Evolutionary conservation across 345 rosid species (phyloP).

Genomic region (Eucalyptus rudis): DNA sequence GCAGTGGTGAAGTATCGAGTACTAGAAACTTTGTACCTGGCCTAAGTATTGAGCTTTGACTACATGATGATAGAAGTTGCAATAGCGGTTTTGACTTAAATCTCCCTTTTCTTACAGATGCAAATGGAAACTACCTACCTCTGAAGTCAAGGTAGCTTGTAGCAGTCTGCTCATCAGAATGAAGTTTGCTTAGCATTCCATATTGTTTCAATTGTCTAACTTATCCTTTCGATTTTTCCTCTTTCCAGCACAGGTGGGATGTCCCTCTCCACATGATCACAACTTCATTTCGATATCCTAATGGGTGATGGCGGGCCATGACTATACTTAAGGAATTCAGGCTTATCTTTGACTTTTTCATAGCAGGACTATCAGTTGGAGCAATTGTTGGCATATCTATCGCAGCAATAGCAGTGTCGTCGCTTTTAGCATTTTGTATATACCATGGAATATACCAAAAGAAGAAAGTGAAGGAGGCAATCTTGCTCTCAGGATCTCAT

Average conservation of each 20-base stretch:
- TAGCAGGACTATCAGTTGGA: constrained; percentile 54
- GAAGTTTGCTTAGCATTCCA: not conserved
- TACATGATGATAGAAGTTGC: not conserved
- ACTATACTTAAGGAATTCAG: not conserved
- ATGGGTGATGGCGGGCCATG: not conserved
- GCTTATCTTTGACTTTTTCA: not conserved
- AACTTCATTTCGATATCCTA: not conserved
- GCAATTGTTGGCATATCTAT: constrained; percentile 50
- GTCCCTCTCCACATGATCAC: constrained; percentile 11
- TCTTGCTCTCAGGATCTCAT: constrained; percentile 17
- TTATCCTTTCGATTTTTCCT: not conserved
- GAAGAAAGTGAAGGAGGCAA: constrained; percentile 27
- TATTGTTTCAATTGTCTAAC: not conserved
- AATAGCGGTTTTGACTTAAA: not conserved
- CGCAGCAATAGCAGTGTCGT: constrained; percentile 24
- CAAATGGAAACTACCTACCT: constrained; percentile 26
- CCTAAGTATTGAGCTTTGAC: not conserved
- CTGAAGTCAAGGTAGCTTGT: constrained; percentile 38
- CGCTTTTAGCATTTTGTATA: constrained; percentile 20
- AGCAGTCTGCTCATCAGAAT: not conserved
- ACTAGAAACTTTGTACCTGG: not conserved
- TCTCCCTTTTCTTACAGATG: constrained; percentile 37
- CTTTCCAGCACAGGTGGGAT: constrained; percentile 55
- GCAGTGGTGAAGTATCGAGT: not conserved
- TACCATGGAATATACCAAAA: constrained; percentile 33